phyloP scores from a whole-genome alignment of 2,329 filamentous ascomycete species.

The Cordyceps pruinosa region DNA sequence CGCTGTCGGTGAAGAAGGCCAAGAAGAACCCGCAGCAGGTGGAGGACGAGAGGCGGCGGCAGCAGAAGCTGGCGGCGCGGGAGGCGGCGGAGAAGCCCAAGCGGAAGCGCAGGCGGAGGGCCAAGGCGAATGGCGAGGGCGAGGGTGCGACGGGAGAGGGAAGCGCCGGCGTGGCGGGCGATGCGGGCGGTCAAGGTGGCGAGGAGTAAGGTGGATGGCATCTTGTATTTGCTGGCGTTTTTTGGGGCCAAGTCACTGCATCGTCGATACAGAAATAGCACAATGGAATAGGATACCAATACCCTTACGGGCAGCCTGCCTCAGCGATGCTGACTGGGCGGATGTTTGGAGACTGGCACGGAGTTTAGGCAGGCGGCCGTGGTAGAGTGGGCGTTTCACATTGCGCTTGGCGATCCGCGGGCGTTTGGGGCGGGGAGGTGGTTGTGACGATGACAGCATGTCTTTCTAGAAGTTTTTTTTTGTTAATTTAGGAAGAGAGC shows the following conservation, averaged over 20 bases:
- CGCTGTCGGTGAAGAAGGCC: conserved; percentile 61
- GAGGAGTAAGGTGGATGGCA: conserved; percentile 19
- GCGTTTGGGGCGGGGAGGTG: neutral
- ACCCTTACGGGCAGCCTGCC: neutral
- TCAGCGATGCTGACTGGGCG: neutral
- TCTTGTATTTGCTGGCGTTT: neutral
- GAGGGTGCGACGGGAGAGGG: conserved; percentile 21
- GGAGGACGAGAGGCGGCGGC: conserved; percentile 18
- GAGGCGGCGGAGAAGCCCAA: conserved; percentile 24
- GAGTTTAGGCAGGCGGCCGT: neutral
- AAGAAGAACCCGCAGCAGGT: conserved; percentile 41
- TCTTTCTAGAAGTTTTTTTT: neutral
- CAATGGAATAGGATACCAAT: neutral
- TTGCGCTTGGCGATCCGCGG: neutral
- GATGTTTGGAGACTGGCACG: neutral
- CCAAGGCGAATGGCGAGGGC: conserved; percentile 21
- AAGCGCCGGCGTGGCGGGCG: conserved; percentile 17
- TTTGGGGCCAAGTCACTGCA: neutral
- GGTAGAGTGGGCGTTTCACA: neutral
- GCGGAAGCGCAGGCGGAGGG: conserved; percentile 31
- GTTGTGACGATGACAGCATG: neutral
- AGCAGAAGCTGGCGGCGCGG: conserved; percentile 16
- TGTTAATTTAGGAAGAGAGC: neutral
- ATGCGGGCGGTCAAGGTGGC: conserved; percentile 21
- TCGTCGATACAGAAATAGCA: neutral